A percentile compares a stretch with the other conserved stretches of the same genome.
Evolutionary conservation across 78 protist genomes (phyloP).

Genomic region (Protostelium mycophagum): DNA sequence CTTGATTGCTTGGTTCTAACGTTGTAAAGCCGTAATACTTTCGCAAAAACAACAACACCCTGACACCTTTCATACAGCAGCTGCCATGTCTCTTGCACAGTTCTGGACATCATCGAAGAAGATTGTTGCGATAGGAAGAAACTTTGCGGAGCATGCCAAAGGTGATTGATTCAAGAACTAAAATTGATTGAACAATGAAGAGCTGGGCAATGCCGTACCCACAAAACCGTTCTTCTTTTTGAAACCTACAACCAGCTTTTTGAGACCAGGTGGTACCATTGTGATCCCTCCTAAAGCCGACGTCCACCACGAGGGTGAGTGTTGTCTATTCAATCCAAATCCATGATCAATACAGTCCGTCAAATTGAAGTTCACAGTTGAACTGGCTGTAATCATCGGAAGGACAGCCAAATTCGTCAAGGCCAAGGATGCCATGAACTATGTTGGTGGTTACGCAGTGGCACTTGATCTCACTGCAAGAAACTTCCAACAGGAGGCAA

Average conservation of each 20-base stretch:
- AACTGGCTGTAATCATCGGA: constrained; percentile 58
- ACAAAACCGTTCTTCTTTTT: constrained; percentile 62
- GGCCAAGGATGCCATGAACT: constrained; percentile 39
- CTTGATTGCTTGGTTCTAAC: too few species aligned
- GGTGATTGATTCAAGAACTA: background rate
- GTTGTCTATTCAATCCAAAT: background rate
- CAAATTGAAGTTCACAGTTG: constrained; percentile 9
- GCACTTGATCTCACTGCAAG: constrained; percentile 60
- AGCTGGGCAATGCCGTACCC: constrained; percentile 64
- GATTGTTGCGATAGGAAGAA: constrained; percentile 66
- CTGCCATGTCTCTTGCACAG: background rate
- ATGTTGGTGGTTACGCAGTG: constrained; percentile 51
- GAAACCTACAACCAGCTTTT: constrained; percentile 53
- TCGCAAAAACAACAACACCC: too few species aligned
- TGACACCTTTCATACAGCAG: background rate
- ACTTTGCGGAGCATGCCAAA: constrained; percentile 61
- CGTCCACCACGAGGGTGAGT: constrained; percentile 46
- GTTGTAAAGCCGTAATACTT: too few species aligned
- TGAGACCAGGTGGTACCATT: constrained; percentile 15
- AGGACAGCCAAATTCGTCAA: constrained; percentile 40
- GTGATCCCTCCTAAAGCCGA: constrained; percentile 44
- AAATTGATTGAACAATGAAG: background rate
- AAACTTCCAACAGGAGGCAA: constrained; percentile 42
- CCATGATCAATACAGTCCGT: background rate
- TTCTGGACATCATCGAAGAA: constrained; percentile 60